Evolutionary conservation across 306 rosid genomes (phyloP), one percentile per base, ranked within the genome.

Genomic region (apple (Malus domestica)): DNA sequence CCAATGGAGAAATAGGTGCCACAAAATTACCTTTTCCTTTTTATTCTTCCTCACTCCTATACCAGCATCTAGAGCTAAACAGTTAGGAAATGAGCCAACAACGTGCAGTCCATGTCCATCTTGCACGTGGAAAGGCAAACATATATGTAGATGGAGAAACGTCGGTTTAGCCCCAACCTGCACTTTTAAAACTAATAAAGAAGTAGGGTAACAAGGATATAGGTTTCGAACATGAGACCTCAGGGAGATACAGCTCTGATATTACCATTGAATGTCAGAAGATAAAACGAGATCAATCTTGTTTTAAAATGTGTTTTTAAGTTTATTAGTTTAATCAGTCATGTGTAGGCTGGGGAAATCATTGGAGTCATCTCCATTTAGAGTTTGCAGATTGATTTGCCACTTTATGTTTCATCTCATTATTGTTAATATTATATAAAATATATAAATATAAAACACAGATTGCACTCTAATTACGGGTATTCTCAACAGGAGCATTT

Each of bases 401-500:
- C 45, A 38, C 33, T 30, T 51, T 29, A 64, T 59, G 59, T 68
- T 69, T 19, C 44, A 54, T 70, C 22, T 14, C 38, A 57, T 22
- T 71, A 68, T 38, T 70, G 23, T 71, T 70, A 76, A 76, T 72
- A 69, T 54, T 70, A 45, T 79, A 20, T 22, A 44, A 76, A n/a
- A n/a, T 55, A 45, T 32, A 8, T 64, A 32, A 64, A 64, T 64
- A 19, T 18, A 6, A 67, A 70, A 51, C 80, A 82, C 4, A 66
- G 63, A 57, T 61, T 63, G 83, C 76, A 63, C 22, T 27, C 75
- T 54, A 44, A 14, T 68, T 61, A 64, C 49, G 6, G 70, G 18
- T 75, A 66, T 81, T 79, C 76, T 80, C 79, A 15, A 71, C 95
- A 95, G 98, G 96, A 87, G 82, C 97, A 95, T 85, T 84, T 95